Conservation (phyloP, 345 rosid genomes). For the Murraya koenigii region DNA sequence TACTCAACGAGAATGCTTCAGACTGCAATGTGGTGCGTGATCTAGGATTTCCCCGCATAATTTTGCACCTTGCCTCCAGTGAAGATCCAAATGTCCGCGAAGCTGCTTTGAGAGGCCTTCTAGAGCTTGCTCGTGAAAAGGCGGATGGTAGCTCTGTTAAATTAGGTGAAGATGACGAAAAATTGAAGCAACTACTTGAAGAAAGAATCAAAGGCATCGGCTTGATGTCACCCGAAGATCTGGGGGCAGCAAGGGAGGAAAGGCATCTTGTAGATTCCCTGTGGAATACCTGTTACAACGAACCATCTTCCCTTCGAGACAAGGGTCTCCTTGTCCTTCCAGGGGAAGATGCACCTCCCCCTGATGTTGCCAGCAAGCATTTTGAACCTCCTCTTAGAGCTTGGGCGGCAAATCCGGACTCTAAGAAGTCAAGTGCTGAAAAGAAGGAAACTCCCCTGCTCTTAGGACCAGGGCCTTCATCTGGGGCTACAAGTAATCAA, state of each 20-base stretch:
- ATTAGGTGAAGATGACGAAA: slow-evolving; percentile 49
- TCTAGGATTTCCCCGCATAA: slow-evolving; percentile 73
- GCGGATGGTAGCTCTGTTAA: slow-evolving; percentile 31
- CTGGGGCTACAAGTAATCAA: slow-evolving; percentile 17
- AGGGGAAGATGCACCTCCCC: slow-evolving; percentile 65
- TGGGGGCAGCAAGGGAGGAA: slow-evolving; percentile 77
- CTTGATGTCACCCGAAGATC: slow-evolving; percentile 72
- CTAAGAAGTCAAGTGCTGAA: slow-evolving; percentile 33
- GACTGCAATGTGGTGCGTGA: slow-evolving; percentile 61
- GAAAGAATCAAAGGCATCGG: slow-evolving; percentile 61
- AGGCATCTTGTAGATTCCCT: slow-evolving; percentile 77
- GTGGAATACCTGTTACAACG: slow-evolving; percentile 66
- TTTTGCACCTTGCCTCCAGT: slow-evolving; percentile 82
- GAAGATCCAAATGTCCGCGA: slow-evolving; percentile 75
- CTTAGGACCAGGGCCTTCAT: slow-evolving; percentile 46
- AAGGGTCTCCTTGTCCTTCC: slow-evolving; percentile 77
- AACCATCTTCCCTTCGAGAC: slow-evolving; percentile 64
- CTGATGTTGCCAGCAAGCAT: slow-evolving; percentile 69
- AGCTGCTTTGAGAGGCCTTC: slow-evolving; percentile 72
- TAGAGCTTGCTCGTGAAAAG: slow-evolving; percentile 59
- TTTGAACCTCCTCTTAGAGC: slow-evolving; percentile 85
- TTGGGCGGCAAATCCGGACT: slow-evolving; percentile 47
- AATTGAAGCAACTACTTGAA: slow-evolving; percentile 65
- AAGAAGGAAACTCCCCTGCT: slow-evolving; percentile 62
- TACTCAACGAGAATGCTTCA: slow-evolving; percentile 65